phyloP scores from a whole-genome alignment of 2,329 filamentous ascomycete genomes.

The Triangularia verruculosa region DNA sequence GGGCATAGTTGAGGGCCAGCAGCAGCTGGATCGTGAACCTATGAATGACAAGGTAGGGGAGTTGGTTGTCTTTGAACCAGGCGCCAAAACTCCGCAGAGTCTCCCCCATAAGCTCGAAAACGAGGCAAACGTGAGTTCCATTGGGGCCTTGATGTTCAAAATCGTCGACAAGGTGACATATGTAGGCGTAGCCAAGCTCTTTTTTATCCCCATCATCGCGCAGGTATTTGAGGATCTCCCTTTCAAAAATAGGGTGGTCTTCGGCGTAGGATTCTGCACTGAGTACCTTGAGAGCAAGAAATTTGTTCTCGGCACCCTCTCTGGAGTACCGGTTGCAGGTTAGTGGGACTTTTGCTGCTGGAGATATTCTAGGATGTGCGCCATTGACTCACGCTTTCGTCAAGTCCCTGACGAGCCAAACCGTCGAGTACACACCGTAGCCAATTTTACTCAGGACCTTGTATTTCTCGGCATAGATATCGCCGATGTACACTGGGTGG shows the following conservation, averaged over 20 bases:
- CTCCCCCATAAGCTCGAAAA: constrained; percentile 20
- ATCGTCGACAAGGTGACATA: constrained; percentile 20
- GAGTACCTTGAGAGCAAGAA: constrained; percentile 17
- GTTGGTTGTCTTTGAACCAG: neutral
- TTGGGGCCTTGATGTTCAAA: constrained; percentile 19
- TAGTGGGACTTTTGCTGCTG: neutral
- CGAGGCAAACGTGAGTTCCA: constrained; percentile 19
- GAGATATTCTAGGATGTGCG: neutral
- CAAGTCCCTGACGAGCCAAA: constrained; percentile 13
- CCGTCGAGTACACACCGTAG: constrained; percentile 13
- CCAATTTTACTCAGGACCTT: constrained; percentile 10
- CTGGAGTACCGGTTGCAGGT: neutral
- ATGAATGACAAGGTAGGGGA: constrained; percentile 6
- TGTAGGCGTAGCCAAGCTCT: constrained; percentile 10
- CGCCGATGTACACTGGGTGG: constrained; percentile 20
- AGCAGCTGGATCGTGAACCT: constrained; percentile 8
- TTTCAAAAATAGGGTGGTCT: constrained; percentile 15
- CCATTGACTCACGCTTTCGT: neutral
- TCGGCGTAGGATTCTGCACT: constrained; percentile 17
- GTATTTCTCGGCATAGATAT: constrained; percentile 15
- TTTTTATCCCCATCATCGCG: constrained; percentile 5
- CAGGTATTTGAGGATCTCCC: constrained; percentile 20
- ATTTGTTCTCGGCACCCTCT: constrained; percentile 6
- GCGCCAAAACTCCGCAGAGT: constrained; percentile 6
- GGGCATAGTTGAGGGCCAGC: constrained; percentile 11